Base-by-base conservation (phyloP, 2,329 filamentous ascomycete genomes). In the Fusarium sp. region DNA sequence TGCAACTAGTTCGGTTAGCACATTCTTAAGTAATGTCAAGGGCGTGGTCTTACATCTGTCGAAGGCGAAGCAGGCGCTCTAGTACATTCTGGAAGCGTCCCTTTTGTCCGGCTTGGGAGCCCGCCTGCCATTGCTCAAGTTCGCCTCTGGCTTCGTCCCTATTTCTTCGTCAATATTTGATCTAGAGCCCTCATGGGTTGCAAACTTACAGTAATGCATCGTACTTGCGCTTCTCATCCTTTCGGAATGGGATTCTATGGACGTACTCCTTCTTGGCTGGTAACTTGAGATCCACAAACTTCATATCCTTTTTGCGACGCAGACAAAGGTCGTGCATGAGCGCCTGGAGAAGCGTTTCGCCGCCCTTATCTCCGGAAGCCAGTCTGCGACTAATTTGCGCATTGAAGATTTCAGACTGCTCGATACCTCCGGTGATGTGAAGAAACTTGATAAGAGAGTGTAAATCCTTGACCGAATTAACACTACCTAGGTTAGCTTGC, bases 271-370 rank as follows among this genome's bases (percentile, higher is more conserved):
- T 90, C 74, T 97, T 89, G 16, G 89, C 84, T 0, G 94, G 93
- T 11, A 97, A 84, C 66, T 89, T 91, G 21, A 97, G 82, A 70
- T 97, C 93, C 54, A 97, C 87, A 75, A 97, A 97, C 7, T 86
- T 86, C 93, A 97, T 97, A 58, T 95, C 90, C 77, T 97, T 97
- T 78, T 90, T 91, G 39, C 94, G 88, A 39, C 94, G 88, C 23
- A 97, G 84, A 73, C 92, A 96, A 48, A 97, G 86, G 19, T 91
- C 89, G n/a, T 85, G 85, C 89, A 97, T 94, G 45, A 97, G 84
- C 7, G 89, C 86, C 75, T 95, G 91, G 6, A 97, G 84, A 6
- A 95, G 81, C 13, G 85, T 79, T 49, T 89, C 89, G 14, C 89
- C 90, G 34, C 84, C 81, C 2, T 81, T 77, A 18, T 89, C 85